These are phyloP conservation scores for Lecanicillium sp. DNA, from an alignment of 2,329 filamentous ascomycete species.

Conservation along the genomic window DNA sequence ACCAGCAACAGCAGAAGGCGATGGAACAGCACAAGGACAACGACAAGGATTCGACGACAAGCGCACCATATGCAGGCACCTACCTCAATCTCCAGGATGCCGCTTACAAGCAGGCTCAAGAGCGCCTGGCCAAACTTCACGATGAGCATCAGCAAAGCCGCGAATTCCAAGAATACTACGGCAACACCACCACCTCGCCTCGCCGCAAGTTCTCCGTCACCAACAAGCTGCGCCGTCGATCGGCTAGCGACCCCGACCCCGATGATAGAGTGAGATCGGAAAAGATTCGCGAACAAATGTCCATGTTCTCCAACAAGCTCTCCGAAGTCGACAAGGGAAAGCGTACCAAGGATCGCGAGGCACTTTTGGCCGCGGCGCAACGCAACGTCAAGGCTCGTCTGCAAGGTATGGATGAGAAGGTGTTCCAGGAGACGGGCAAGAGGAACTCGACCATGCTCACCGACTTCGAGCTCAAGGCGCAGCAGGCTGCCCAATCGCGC, in stretches of 20 bases:
- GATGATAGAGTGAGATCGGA: conserved; percentile 62
- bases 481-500: conserved; percentile 58
- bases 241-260: conserved; percentile 59
- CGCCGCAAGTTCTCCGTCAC: conserved; percentile 41
- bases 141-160: conserved; percentile 56
- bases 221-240: conserved; percentile 51
- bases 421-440: conserved; percentile 70
- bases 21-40: conserved; percentile 41
- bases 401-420: conserved; percentile 72
- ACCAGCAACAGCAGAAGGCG: conserved; percentile 58
- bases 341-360: conserved; percentile 65
- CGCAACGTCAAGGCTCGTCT: conserved; percentile 77
- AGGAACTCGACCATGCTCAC: conserved; percentile 59
- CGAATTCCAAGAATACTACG: conserved; percentile 72
- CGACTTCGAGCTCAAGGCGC: conserved; percentile 74
- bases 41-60: conserved; percentile 21
- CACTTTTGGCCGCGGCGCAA: conserved; percentile 70
- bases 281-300: conserved; percentile 72
- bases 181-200: conserved; percentile 34
- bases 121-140: conserved; percentile 73
- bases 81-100: conserved; percentile 70
- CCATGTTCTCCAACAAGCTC: conserved; percentile 61
- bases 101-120: conserved; percentile 77
- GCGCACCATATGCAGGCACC: conserved; percentile 40
- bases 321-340: conserved; percentile 66